These are phyloP conservation scores for Nannochloris sp. DNA, from an alignment of 139 green algal genomes.

Conservation along the genomic window DNA sequence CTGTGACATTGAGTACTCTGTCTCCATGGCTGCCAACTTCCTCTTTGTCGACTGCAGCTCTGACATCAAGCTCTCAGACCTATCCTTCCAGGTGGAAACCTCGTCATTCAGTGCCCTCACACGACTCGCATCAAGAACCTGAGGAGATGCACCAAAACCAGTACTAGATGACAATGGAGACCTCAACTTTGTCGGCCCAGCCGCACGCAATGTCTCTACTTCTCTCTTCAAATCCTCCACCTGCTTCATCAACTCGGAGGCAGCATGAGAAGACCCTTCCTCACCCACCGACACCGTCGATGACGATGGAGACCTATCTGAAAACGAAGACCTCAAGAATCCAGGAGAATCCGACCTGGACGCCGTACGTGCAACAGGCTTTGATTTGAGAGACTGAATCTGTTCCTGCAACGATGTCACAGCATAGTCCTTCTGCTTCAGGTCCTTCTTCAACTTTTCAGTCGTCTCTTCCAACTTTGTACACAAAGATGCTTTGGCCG, in stretches of 20 bases:
- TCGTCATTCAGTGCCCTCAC: constrained; percentile 9
- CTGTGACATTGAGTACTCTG: background rate
- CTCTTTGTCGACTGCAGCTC: constrained; percentile 1
- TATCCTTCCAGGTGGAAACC: constrained; percentile 1
- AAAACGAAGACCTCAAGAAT: too few relatives aligned
- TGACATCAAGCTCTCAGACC: constrained; percentile 2
- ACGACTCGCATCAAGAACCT: background rate
- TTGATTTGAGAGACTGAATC: background rate
- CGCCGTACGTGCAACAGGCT: background rate
- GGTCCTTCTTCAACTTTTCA: background rate
- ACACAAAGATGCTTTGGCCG: background rate
- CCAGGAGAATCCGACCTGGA: background rate
- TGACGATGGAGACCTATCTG: too few relatives aligned
- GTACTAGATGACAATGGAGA: background rate
- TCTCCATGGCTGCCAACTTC: background rate
- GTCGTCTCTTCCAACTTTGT: constrained; percentile 6
- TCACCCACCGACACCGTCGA: too few relatives aligned
- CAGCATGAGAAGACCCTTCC: background rate
- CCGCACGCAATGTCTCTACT: background rate
- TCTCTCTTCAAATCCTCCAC: background rate
- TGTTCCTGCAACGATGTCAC: background rate
- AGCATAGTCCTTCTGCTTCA: constrained; percentile 1
- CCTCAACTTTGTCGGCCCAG: background rate
- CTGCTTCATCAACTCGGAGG: background rate
- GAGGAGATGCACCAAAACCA: background rate